Percentiles rank a stretch among this genome's conserved stretches.
These are phyloP conservation scores for Penicillium glabrum DNA, from an alignment of 2,329 filamentous ascomycete species.

Conservation along the genomic window DNA sequence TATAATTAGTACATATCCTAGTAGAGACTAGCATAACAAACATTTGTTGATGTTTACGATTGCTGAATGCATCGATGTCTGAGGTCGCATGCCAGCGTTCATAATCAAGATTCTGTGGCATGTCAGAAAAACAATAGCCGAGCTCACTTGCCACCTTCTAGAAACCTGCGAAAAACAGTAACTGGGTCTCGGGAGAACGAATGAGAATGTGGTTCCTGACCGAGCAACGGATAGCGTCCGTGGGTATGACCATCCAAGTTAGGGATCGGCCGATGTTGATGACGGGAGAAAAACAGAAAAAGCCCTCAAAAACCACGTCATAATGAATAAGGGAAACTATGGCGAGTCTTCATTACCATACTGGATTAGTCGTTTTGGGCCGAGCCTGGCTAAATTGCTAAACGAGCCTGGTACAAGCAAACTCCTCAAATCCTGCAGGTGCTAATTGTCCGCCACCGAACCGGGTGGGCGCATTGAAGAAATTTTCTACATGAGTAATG, in stretches of 20 bases:
- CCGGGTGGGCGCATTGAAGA: neutral
- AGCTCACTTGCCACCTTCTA: constrained; percentile 23
- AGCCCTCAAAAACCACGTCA: neutral
- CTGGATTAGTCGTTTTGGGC: neutral
- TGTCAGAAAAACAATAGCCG: constrained; percentile 6
- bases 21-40: neutral
- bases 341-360: neutral
- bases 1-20: neutral
- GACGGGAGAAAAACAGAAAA: neutral
- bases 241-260: constrained; percentile 2
- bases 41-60: neutral
- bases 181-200: constrained; percentile 14
- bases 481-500: neutral
- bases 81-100: constrained; percentile 4
- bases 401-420: neutral
- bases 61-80: constrained; percentile 5
- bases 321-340: neutral
- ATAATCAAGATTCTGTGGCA: constrained; percentile 3
- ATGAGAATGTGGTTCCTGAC: constrained; percentile 18
- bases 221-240: constrained; percentile 9
- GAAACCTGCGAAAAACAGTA: constrained; percentile 20
- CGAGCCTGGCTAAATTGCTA: neutral
- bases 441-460: neutral
- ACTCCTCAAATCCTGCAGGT: neutral
- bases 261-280: neutral